Base-by-base conservation (phyloP, 202 grass and related monocot species). In the Digitaria exilis region DNA sequence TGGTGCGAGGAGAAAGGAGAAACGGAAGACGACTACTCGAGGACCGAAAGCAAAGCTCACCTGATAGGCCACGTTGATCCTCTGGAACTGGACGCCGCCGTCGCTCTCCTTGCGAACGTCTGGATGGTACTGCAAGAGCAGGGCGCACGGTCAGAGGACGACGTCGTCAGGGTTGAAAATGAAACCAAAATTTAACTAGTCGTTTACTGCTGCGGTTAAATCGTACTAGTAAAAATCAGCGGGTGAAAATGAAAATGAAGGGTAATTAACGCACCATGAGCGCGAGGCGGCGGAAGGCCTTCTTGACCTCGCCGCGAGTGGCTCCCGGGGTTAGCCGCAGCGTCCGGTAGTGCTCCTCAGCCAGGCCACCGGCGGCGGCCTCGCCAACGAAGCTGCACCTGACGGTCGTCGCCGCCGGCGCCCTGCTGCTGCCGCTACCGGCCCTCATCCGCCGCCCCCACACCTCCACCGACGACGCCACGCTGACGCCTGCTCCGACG, bases 191-290 rank as follows among this genome's bases (percentile, higher is more conserved):
- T 13, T 1, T 14, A 16, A 17, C 4, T 19, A 64, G 0, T 3
- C 28, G 1, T 26, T 5, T 24, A 34, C 4, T 41, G 16, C 31
- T 34, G 32, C 32, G 4, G 5, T 34, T 29, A 60, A 59, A 59
- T 28, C 56, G 7, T n/a, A n/a, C n/a, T n/a, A n/a, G n/a, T 45
- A 18, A 69, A 28, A 14, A 30, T 30, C 12, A 9, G 37, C 29
- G 60, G n/a, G n/a, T n/a, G n/a, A n/a, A n/a, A n/a, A n/a, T n/a
- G n/a, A n/a, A n/a, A n/a, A n/a, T n/a, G n/a, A n/a, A n/a, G n/a
- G n/a, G n/a, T n/a, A n/a, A n/a, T n/a, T n/a, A n/a, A n/a, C 84
- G 77, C 37, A 86, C 93, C 93, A 68, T 84, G 82, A 97, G 92
- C 62, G 92, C 90, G 34, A 97, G 92, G 70, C 86, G 84, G 51